Percentiles rank a stretch among this genome's conserved stretches.
Evolutionary conservation across 2,329 filamentous ascomycete genomes (phyloP).

Genomic region (Chrysoporthe cubensis): DNA sequence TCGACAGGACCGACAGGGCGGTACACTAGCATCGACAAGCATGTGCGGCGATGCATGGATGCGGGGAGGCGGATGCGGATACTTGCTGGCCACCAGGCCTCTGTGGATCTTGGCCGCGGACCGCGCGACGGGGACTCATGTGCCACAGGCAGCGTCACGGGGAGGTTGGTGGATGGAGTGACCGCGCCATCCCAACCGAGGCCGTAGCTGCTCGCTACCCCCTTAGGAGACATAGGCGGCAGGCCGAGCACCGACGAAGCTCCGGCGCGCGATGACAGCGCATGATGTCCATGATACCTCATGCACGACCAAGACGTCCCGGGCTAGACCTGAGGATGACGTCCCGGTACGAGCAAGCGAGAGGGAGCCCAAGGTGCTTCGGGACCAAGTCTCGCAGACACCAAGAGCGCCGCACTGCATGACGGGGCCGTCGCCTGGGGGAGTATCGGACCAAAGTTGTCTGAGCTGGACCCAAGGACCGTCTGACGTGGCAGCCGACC

Average conservation of each 20-base stretch:
- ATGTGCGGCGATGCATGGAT: slow-evolving; percentile 14
- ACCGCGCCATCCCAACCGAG: neutral
- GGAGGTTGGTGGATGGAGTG: slow-evolving; percentile 9
- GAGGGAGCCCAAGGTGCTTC: neutral
- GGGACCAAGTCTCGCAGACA: neutral
- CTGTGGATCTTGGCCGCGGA: neutral
- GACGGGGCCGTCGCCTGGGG: neutral
- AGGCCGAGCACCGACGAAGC: neutral
- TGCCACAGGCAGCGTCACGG: neutral
- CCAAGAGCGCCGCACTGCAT: neutral
- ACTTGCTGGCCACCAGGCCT: neutral
- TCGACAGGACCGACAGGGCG: slow-evolving; percentile 13
- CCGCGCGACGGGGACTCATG: neutral
- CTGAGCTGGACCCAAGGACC: slow-evolving; percentile 1
- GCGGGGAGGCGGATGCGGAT: slow-evolving; percentile 15
- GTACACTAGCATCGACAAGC: slow-evolving; percentile 8
- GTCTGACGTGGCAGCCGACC: slow-evolving; percentile 27
- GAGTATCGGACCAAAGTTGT: slow-evolving; percentile 4
- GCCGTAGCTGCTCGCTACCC: neutral
- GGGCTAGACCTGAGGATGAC: no score
- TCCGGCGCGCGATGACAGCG: neutral
- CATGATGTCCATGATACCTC: neutral
- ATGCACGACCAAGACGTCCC: neutral
- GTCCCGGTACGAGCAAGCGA: no score
- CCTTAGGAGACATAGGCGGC: no score